These are phyloP conservation scores for Penicillium canariense DNA, from an alignment of 495 filamentous ascomycete genomes.

Conservation along the genomic window DNA sequence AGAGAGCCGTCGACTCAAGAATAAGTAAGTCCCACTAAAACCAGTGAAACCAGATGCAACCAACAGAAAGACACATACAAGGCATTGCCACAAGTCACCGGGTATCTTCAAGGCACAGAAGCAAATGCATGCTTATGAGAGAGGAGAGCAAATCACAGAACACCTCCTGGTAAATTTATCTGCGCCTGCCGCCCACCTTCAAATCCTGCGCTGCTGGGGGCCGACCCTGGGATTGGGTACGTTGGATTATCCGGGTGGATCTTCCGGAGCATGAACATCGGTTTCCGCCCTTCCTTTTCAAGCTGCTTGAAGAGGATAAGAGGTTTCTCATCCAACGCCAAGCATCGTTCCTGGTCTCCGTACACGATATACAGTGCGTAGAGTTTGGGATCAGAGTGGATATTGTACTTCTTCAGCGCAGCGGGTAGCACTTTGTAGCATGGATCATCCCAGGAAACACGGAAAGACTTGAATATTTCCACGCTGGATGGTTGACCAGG, in stretches of 20 bases:
- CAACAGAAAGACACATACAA: conserved; percentile 25
- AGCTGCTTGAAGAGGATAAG: conserved; percentile 96
- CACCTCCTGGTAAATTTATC: conserved; percentile 46
- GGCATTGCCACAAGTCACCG: conserved; percentile 13
- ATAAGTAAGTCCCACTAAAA: neutral
- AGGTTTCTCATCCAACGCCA: conserved; percentile 88
- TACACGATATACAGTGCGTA: conserved; percentile 98
- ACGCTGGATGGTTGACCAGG: conserved; percentile 52
- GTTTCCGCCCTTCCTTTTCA: conserved; percentile 93
- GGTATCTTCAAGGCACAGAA: conserved; percentile 35
- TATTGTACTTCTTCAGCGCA: conserved; percentile 95
- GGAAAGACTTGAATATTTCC: conserved; percentile 98
- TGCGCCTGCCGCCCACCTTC: conserved; percentile 37
- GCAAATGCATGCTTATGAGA: conserved; percentile 10
- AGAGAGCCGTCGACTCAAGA: conserved; percentile 1
- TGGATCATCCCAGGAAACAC: conserved; percentile 95
- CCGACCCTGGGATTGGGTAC: conserved; percentile 22
- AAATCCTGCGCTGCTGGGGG: conserved; percentile 44
- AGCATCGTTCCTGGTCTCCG: conserved; percentile 92
- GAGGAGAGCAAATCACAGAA: conserved; percentile 30
- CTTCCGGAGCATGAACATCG: conserved; percentile 97
- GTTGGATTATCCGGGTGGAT: conserved; percentile 30
- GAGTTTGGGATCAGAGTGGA: conserved; percentile 93
- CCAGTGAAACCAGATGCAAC: conserved; percentile 14
- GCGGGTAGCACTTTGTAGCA: conserved; percentile 97